These are phyloP conservation scores for Exophiala bonariae DNA, from an alignment of 2,329 filamentous ascomycete species.

Conservation along the genomic window DNA sequence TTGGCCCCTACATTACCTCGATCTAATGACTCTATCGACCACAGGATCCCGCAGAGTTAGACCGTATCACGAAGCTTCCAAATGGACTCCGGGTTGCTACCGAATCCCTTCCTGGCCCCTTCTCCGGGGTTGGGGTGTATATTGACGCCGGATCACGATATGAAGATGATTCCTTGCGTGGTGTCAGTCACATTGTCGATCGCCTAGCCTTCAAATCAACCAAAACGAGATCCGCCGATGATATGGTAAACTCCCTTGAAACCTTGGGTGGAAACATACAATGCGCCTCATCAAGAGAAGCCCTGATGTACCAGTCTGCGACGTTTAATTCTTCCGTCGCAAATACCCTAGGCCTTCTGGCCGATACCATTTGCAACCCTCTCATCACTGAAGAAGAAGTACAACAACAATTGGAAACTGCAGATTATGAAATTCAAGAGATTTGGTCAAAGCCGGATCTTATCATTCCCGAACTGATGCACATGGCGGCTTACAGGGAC, in stretches of 20 bases:
- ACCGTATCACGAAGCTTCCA: conserved; percentile 80
- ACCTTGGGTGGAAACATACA: conserved; percentile 92
- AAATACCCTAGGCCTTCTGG: conserved; percentile 76
- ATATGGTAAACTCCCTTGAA: conserved; percentile 86
- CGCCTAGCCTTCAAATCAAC: conserved; percentile 92
- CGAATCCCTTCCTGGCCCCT: conserved; percentile 89
- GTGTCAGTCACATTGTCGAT: conserved; percentile 95
- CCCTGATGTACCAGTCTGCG: conserved; percentile 97
- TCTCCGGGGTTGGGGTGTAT: conserved; percentile 93
- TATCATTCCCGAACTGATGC: conserved; percentile 90
- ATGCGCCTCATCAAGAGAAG: conserved; percentile 91
- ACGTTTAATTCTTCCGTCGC: conserved; percentile 94
- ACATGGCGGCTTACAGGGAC: conserved; percentile 92
- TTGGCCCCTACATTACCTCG: conserved; percentile 1
- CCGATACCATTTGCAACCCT: conserved; percentile 90
- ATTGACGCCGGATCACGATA: conserved; percentile 93
- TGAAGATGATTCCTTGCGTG: conserved; percentile 80
- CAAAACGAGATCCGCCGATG: conserved; percentile 67
- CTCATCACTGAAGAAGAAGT: conserved; percentile 85
- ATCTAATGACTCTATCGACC: too few species aligned
- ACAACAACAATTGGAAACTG: conserved; percentile 80
- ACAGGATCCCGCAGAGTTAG: conserved; percentile 81
- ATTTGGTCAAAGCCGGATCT: conserved; percentile 98
- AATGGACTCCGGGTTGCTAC: conserved; percentile 95
- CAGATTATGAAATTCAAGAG: conserved; percentile 92